These are phyloP conservation scores for Takashimella koratensis DNA, from an alignment of 1,284 basidiomycete genomes.

Conservation along the genomic window DNA sequence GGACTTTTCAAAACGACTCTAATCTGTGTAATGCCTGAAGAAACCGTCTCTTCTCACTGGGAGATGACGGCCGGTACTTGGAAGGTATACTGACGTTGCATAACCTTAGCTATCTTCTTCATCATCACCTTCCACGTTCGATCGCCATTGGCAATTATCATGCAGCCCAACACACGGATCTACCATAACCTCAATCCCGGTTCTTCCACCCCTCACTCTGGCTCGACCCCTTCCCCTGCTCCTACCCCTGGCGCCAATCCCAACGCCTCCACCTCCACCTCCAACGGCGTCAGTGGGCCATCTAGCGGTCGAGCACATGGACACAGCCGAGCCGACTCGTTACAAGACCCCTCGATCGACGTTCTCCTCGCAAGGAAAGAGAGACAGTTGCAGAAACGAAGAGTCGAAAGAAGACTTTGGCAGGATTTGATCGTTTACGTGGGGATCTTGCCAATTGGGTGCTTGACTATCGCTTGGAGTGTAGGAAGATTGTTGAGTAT, in stretches of 20 bases:
- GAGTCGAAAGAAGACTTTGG: conserved; percentile 47
- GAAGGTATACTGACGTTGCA: no score
- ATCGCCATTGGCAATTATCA: conserved; percentile 49
- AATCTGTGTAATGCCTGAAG: no score
- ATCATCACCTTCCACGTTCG: conserved; percentile 51
- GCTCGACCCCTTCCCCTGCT: background rate
- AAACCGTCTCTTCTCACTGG: no score
- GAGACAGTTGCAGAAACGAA: conserved; percentile 48
- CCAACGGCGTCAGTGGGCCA: background rate
- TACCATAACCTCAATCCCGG: background rate
- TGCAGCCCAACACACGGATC: conserved; percentile 25
- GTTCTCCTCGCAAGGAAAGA: conserved; percentile 49
- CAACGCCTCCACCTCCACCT: background rate
- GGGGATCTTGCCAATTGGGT: conserved; percentile 47
- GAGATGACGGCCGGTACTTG: no score
- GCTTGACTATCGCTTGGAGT: conserved; percentile 39
- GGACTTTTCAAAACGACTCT: no score
- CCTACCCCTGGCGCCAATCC: conserved; percentile 3
- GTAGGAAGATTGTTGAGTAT: conserved; percentile 41
- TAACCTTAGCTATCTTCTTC: conserved; percentile 47
- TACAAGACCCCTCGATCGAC: conserved; percentile 42
- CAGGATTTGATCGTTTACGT: conserved; percentile 51
- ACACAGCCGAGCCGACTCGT: conserved; percentile 28
- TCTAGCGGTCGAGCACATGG: background rate
- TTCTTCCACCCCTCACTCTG: background rate